These are phyloP conservation scores for Diospyros lotus DNA, from an alignment of 148 eudicot genomes.

Conservation along the genomic window DNA sequence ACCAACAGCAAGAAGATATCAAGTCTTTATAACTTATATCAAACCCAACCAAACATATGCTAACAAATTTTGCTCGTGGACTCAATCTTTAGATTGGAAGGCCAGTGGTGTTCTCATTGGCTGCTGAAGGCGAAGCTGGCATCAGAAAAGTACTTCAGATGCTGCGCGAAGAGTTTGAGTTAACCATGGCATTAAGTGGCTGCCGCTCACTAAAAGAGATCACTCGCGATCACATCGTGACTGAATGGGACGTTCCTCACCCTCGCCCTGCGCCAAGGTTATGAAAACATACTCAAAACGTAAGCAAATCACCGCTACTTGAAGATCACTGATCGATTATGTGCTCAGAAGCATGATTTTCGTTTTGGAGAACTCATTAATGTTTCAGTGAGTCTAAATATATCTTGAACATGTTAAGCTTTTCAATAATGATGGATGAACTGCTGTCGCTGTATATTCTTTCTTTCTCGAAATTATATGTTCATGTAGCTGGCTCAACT, in stretches of 20 bases:
- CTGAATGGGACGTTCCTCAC: conserved; percentile 80
- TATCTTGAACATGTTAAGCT: conserved; percentile 9
- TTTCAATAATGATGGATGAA: conserved; percentile 25
- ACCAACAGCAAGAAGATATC: not conserved
- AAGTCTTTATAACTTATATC: too few species aligned
- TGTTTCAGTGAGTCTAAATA: conserved; percentile 13
- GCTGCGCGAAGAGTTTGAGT: conserved; percentile 87
- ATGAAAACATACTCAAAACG: conserved; percentile 16
- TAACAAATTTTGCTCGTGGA: not conserved
- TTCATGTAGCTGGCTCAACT: not conserved
- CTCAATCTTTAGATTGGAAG: conserved; percentile 64
- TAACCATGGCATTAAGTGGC: conserved; percentile 93
- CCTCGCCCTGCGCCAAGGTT: conserved; percentile 43
- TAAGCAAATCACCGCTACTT: not conserved
- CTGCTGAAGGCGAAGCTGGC: conserved; percentile 95
- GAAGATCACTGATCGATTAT: not conserved
- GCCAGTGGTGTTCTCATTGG: conserved; percentile 83
- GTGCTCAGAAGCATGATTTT: conserved; percentile 18
- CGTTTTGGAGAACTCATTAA: conserved; percentile 17
- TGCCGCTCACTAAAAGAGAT: conserved; percentile 77
- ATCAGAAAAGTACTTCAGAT: conserved; percentile 80
- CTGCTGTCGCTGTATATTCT: conserved; percentile 40
- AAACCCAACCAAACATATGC: too few species aligned
- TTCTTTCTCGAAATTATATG: not conserved
- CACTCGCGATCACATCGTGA: conserved; percentile 63